phyloP scores from a whole-genome alignment of 2,329 filamentous ascomycete genomes.

The Didymella glomerata region DNA sequence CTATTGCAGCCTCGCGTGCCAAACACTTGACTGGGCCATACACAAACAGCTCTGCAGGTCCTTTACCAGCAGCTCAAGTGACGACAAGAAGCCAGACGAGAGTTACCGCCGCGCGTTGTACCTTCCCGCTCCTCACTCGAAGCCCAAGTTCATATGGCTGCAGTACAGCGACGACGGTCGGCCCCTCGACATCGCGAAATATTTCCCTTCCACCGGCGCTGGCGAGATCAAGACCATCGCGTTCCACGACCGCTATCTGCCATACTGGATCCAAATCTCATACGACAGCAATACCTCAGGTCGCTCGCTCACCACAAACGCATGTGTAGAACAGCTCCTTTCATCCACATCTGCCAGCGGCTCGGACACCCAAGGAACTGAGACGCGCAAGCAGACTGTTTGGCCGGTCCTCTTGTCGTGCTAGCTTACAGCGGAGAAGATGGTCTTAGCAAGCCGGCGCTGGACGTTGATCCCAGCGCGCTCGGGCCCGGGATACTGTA shows the following conservation, averaged over 20 bases:
- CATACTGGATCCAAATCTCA: slow-evolving; percentile 23
- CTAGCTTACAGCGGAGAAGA: slow-evolving; percentile 19
- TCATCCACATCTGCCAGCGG: not conserved
- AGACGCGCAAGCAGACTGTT: not conserved
- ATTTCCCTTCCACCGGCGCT: slow-evolving; percentile 5
- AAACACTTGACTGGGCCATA: slow-evolving; percentile 17
- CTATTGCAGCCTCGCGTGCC: slow-evolving; percentile 22
- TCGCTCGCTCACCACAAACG: slow-evolving; percentile 8
- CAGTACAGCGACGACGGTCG: slow-evolving; percentile 7
- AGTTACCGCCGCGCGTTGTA: slow-evolving; percentile 10
- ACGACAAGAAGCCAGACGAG: not conserved
- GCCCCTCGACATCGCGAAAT: slow-evolving; percentile 2
- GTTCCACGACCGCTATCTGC: slow-evolving; percentile 21
- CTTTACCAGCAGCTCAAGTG: not conserved
- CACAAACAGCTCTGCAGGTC: slow-evolving; percentile 25
- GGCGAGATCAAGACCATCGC: slow-evolving; percentile 21
- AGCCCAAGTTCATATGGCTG: slow-evolving; percentile 14
- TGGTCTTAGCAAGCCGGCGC: slow-evolving; percentile 20
- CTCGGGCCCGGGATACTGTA: slow-evolving; percentile 22
- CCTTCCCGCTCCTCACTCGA: slow-evolving; percentile 1
- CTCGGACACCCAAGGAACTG: not conserved
- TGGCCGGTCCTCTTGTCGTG: slow-evolving; percentile 21
- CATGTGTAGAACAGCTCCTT: not conserved
- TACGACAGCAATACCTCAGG: slow-evolving; percentile 21
- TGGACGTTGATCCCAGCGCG: slow-evolving; percentile 20